Evolutionary conservation across 1,284 basidiomycete species (phyloP).

Genomic region (Pisolithus thermaeus): DNA sequence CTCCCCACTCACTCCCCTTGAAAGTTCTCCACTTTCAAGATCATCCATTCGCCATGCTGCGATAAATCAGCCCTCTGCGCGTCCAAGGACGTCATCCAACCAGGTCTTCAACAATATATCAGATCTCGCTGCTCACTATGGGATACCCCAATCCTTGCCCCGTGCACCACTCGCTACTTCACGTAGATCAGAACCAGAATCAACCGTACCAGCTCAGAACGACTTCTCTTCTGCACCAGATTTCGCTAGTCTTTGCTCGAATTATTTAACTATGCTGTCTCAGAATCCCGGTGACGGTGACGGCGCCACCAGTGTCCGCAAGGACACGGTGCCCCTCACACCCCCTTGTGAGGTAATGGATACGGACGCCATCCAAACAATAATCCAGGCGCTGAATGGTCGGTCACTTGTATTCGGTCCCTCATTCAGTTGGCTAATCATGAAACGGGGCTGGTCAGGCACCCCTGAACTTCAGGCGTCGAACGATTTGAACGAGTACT

Average conservation of each 20-base stretch:
- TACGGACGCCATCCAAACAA: conserved; percentile 31
- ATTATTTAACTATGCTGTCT: conserved; percentile 45
- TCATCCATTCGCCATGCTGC: conserved; percentile 39
- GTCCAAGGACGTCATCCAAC: conserved; percentile 39
- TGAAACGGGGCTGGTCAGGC: conserved; percentile 10
- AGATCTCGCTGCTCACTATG: conserved; percentile 68
- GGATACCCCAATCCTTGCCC: conserved; percentile 63
- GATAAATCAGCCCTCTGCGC: conserved; percentile 34
- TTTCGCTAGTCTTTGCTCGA: conserved; percentile 36
- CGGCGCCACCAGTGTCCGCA: conserved; percentile 14
- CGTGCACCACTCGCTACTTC: conserved; percentile 51
- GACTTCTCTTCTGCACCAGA: conserved; percentile 22
- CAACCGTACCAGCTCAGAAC: conserved; percentile 15
- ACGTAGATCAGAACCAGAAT: conserved; percentile 32
- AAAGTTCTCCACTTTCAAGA: conserved; percentile 37
- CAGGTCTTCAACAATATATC: conserved; percentile 44
- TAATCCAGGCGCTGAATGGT: conserved; percentile 43
- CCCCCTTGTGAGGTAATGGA: conserved; percentile 20
- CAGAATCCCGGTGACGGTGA: conserved; percentile 29
- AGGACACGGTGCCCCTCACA: conserved; percentile 12
- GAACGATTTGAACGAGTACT: conserved; percentile 32
- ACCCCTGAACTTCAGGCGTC: conserved; percentile 35
- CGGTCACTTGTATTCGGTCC: not conserved
- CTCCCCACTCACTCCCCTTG: conserved; percentile 28
- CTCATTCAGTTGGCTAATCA: not conserved